Conservation (phyloP, 2,329 filamentous ascomycete genomes). For the Byssochlamys sp. region DNA sequence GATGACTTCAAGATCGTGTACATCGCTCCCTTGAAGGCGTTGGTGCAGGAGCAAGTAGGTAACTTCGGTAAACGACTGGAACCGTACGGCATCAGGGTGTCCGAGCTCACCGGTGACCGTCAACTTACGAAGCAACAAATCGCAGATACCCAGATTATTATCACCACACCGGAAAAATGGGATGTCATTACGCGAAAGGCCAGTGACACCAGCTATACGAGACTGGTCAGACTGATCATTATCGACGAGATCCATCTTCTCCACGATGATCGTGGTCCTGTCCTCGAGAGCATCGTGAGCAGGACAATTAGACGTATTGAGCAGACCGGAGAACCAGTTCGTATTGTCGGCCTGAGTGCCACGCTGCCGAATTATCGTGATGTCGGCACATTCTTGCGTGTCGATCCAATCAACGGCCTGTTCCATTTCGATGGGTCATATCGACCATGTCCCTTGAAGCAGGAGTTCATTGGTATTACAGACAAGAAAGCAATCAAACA, state of each 20-base stretch:
- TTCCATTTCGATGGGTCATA: slow-evolving; percentile 96
- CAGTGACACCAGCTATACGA: slow-evolving; percentile 92
- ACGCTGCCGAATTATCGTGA: slow-evolving; percentile 94
- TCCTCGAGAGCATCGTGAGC: slow-evolving; percentile 92
- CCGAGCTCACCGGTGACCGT: slow-evolving; percentile 93
- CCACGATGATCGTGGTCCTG: slow-evolving; percentile 92
- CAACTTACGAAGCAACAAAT: slow-evolving; percentile 99
- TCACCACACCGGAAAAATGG: slow-evolving; percentile 98
- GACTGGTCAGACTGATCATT: slow-evolving; percentile 87
- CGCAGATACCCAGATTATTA: slow-evolving; percentile 91
- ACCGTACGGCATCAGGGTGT: slow-evolving; percentile 80
- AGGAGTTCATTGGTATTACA: slow-evolving; percentile 94
- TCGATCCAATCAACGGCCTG: slow-evolving; percentile 72
- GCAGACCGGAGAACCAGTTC: slow-evolving; percentile 85
- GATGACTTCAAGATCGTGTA: slow-evolving; percentile 98
- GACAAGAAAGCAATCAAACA: slow-evolving; percentile 99
- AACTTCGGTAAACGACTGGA: slow-evolving; percentile 90
- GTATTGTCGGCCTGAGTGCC: slow-evolving; percentile 83
- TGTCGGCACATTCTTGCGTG: slow-evolving; percentile 87
- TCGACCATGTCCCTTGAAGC: slow-evolving; percentile 83
- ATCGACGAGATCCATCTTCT: slow-evolving; percentile 97
- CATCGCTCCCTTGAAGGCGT: slow-evolving; percentile 86
- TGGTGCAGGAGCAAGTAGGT: slow-evolving; percentile 95
- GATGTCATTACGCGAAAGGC: slow-evolving; percentile 98
- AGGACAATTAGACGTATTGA: slow-evolving; percentile 86